Evolutionary conservation across 129 eudicot species (phyloP).

Genomic region (Flaveria linearis): DNA sequence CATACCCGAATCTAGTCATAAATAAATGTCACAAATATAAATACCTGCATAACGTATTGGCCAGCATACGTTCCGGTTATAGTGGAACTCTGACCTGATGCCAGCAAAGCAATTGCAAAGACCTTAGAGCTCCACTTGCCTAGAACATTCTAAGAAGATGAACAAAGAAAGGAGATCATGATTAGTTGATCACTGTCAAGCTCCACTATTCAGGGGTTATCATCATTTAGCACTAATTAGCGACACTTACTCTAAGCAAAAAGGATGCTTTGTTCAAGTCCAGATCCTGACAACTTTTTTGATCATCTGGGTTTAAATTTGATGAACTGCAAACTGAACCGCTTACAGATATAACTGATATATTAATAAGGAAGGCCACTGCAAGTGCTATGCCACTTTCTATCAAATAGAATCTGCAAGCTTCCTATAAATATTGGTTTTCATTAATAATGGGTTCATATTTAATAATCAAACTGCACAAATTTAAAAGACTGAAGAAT

Average conservation of each 20-base stretch:
- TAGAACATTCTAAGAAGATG: conserved; percentile 60
- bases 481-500: background rate
- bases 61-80: conserved; percentile 99
- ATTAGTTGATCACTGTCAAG: conserved; percentile 13
- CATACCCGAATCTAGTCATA: background rate
- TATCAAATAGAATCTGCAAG: conserved; percentile 85
- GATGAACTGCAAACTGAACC: conserved; percentile 90
- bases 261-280: conserved; percentile 91
- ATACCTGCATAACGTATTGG: conserved; percentile 97
- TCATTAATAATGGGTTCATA: background rate
- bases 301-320: conserved; percentile 56
- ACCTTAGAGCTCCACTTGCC: conserved; percentile 97
- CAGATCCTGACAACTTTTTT: conserved; percentile 73
- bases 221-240: background rate
- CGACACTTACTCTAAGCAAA: conserved; percentile 68
- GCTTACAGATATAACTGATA: conserved; percentile 85
- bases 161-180: background rate
- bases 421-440: conserved; percentile 63
- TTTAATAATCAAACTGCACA: background rate
- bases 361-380: conserved; percentile 85
- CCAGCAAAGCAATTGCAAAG: conserved; percentile 94
- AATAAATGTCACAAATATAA: too few species aligned
- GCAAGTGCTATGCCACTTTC: conserved; percentile 91
- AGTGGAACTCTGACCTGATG: conserved; percentile 99
- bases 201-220: conserved; percentile 19